Evolutionary conservation across 139 green algal genomes (phyloP), one percentile per base, ranked within the genome.

Genomic region (Chlorella sp.): DNA sequence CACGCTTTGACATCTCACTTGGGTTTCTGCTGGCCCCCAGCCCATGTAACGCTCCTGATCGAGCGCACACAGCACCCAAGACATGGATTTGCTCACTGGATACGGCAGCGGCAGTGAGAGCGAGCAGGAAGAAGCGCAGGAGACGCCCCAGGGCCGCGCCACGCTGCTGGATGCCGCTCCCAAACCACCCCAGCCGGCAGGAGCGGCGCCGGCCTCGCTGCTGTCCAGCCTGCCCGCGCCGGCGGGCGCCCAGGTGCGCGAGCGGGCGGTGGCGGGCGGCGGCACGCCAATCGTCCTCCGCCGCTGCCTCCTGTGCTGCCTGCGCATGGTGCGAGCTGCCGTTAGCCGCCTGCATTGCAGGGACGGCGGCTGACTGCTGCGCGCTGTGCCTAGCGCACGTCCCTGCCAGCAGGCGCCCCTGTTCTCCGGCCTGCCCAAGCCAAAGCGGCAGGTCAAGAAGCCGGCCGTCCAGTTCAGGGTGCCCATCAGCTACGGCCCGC

Each of bases 371-470:
- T 55, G 46, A 55, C 14, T 17, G 14, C 17, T 55, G 46, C 14
- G 14, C 14, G 46, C 46, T 55, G 46, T 17, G 17, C 46, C 46
- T 55, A 17, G 14, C 46, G 14, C 46, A 14, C 46, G 11, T 6
- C 43, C 2, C 7, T 7, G 9, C 36, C 12, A 23, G 15, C 59
- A 77, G 72, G 72, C 11, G 14, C 60, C 72, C 31, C 72, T 77
- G 29, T 77, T 77, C 60, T 77, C 72, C 23, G 72, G 72, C 2
- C 59, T 77, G 36, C 72, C 67, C n/a, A 58, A 74, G 35, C 33
- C 72, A 0, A 76, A 76, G 41, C 27, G 21, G 50, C 45, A 41
- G 36, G 38, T 71, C 5, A 63, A 63, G 56, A 63, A 63, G 56
- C 1, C 27, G 21, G 48, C 50, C 43, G 72, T 71, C 25, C 59